Evolutionary conservation across 805 yeast genomes (phyloP).

Genomic region (Candida nanaspora): DNA sequence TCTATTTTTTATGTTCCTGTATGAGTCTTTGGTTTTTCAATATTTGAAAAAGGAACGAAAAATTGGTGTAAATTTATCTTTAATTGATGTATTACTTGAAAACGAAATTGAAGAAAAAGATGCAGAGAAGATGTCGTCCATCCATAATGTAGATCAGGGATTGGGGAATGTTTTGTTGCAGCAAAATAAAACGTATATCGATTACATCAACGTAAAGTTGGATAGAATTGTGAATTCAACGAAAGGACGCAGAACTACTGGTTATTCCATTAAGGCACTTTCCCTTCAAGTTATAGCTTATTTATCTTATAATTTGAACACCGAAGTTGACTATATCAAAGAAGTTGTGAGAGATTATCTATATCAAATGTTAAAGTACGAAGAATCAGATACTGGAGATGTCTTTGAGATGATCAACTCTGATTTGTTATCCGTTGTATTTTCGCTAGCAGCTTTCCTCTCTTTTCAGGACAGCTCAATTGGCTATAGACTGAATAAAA

Average conservation of each 20-base stretch:
- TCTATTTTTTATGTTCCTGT: constrained; percentile 18
- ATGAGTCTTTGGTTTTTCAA: constrained; percentile 17
- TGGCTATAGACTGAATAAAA: constrained; percentile 27
- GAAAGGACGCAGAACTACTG: constrained; percentile 18
- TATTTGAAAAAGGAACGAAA: constrained; percentile 10
- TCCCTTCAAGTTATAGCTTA: constrained; percentile 57
- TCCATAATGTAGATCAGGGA: neutral
- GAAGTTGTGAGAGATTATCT: constrained; percentile 44
- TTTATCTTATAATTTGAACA: neutral
- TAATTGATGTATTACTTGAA: neutral
- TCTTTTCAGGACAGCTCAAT: constrained; percentile 32
- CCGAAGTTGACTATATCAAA: constrained; percentile 33
- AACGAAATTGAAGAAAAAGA: neutral
- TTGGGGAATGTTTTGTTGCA: neutral
- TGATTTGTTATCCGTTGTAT: constrained; percentile 35
- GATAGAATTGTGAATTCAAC: constrained; percentile 19
- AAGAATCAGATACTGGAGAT: constrained; percentile 37
- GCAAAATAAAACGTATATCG: constrained; percentile 6
- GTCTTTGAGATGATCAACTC: constrained; percentile 43
- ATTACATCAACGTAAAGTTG: constrained; percentile 15
- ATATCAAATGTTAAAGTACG: constrained; percentile 17
- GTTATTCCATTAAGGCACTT: constrained; percentile 15
- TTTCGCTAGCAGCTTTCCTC: constrained; percentile 24
- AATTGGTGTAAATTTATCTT: neutral
- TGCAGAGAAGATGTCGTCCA: neutral